Conservation (phyloP, 257 asterid genomes). For the Marsdenia floribunda region DNA sequence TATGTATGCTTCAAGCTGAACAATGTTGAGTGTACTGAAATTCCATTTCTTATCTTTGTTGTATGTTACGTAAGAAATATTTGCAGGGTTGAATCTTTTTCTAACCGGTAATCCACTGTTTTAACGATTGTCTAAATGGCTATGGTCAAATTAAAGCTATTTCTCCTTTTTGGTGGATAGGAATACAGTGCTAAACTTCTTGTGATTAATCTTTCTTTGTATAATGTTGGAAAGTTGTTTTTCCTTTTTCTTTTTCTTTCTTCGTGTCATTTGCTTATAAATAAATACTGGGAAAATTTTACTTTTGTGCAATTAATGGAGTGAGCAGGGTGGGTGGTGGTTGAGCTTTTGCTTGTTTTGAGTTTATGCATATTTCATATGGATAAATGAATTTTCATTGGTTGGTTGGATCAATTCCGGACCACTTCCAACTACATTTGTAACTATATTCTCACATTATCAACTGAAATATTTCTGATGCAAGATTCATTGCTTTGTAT, state of each 20-base stretch:
- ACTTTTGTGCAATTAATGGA: not conserved
- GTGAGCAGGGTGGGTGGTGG: not conserved
- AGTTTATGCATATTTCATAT: not conserved
- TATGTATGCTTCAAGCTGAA: not conserved
- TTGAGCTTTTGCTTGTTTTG: not conserved
- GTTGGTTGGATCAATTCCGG: not conserved
- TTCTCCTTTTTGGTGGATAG: not conserved
- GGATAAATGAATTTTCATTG: not conserved
- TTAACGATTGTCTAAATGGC: not conserved
- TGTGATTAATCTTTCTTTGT: not conserved
- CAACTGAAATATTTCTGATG: constrained; percentile 2
- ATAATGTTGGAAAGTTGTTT: no score
- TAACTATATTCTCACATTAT: not conserved
- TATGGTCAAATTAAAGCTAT: not conserved
- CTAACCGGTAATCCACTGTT: not conserved
- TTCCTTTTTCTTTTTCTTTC: not conserved
- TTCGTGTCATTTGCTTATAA: not conserved
- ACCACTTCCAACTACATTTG: not conserved
- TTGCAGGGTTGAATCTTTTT: not conserved
- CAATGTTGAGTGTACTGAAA: not conserved
- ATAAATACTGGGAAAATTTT: not conserved
- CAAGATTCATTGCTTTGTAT: constrained; percentile 9
- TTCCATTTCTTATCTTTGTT: not conserved
- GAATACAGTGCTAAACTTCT: not conserved
- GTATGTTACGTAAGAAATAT: not conserved